Percentiles rank a stretch among this genome's conserved stretches.
Evolutionary conservation across 2,329 filamentous ascomycete genomes (phyloP).

Genomic region (Zymoseptoria tritici): DNA sequence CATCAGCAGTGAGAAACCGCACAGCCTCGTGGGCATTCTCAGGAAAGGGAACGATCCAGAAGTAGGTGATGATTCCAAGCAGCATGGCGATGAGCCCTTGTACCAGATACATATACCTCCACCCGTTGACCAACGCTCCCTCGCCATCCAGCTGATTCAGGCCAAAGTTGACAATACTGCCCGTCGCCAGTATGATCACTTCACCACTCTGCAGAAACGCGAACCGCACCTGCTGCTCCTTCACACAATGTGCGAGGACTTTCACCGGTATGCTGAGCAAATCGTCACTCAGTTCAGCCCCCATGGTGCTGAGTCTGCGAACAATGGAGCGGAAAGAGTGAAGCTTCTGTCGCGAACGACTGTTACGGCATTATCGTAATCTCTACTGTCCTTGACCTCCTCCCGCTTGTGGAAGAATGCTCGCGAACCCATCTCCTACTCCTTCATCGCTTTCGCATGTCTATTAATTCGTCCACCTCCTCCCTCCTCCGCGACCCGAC

Average conservation of each 20-base stretch:
- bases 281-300: neutral
- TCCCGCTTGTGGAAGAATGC: neutral
- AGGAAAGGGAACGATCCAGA: conserved; percentile 66
- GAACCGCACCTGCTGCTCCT: conserved; percentile 59
- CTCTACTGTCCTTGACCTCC: neutral
- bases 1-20: conserved; percentile 49
- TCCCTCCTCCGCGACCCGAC: neutral
- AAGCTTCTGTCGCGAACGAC: neutral
- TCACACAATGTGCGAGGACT: conserved; percentile 6
- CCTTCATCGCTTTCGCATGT: neutral
- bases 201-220: conserved; percentile 58
- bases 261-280: neutral
- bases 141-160: conserved; percentile 56
- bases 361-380: neutral
- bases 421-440: neutral
- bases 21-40: conserved; percentile 52
- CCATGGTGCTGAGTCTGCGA: too few relatives aligned
- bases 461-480: neutral
- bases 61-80: conserved; percentile 55
- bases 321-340: too few relatives aligned
- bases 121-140: conserved; percentile 49
- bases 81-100: conserved; percentile 54
- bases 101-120: conserved; percentile 64
- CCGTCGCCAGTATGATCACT: conserved; percentile 58
- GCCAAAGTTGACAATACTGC: conserved; percentile 60